Base-by-base conservation (phyloP, 345 rosid genomes). In the Euphorbia peplus region DNA sequence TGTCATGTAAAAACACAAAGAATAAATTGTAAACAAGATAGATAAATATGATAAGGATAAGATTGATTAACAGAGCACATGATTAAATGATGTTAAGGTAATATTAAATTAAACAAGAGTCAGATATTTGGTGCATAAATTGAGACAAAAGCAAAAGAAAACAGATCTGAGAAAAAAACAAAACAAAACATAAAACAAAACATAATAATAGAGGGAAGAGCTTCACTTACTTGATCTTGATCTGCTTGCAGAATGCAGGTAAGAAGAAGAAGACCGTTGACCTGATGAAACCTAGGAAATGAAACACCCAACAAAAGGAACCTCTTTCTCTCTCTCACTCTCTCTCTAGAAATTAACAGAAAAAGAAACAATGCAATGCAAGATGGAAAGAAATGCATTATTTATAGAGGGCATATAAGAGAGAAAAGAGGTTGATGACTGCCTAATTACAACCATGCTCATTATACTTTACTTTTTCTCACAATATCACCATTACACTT, bases 91-190 rank as follows among this genome's bases (percentile, higher is more conserved):
- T 37, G 1, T 1, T 21, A 39, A 19, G 4, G 21, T 19, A 19
- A 52, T 53, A 8, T 21, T 21, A 8, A 19, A 18, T 59, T 59
- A 8, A 35, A 3, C 2, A 39, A 0, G 24, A 39, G 44, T 21
- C 5, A 39, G 24, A 41, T 24, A 19, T 37, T 22, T 22, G 19
- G 15, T 41, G 10, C 48, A 41, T 21, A 41, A 62, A 62, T 39
- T 62, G 51, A 62, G 51, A 62, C n/a, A 41, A 39, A 22, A 4
- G 0, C 13, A 39, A 19, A 22, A 21, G 5, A 39, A 22, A 22
- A 7, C 51, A 62, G 65, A 62, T 62, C 65, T 62, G 30, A 62
- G 51, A 50, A 5, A 32, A 56, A 28, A 56, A 50, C 15, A 32
- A 56, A 28, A 56, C 10, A 16, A 0, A 12, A 59, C 8, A 59